Base-by-base conservation (phyloP, 345 rosid genomes). In the Leavenworthia alabamica region DNA sequence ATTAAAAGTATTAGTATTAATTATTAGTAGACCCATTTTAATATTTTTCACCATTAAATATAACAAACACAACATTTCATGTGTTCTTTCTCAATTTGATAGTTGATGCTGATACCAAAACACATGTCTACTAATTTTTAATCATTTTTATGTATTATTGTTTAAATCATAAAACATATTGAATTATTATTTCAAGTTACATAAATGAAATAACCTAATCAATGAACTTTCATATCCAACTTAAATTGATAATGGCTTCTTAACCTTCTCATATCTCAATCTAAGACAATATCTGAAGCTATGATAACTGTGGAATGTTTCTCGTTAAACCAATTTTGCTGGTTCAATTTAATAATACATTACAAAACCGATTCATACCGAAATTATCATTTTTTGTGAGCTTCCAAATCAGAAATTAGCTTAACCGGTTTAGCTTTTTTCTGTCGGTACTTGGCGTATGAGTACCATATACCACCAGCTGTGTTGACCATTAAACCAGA, bases 381-480 rank as follows among this genome's bases (percentile, higher is more conserved):
- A 11, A 19, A 44, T 16, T 17, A 13, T 73, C 78, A 82, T 71
- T 78, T 86, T 3, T 68, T 66, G 78, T 81, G 86, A 42, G 96
- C 88, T 73, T 86, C 96, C 22, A 83, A 32, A 58, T 84, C 96
- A 23, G 78, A 40, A 26, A 71, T 43, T 33, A 75, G 44, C 79
- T 76, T 91, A 19, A 70, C 74, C 51, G 80, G 73, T 76, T 82
- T 86, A 71, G 65, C 77, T 71, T 64, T 92, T 76, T 80, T 89
- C 71, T 86, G 95, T 71, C 59, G 80, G 69, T 86, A 92, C 79
- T 86, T 89, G 59, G 93, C 81, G 22, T 75, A 83, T 0, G 98
- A 89, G 77, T 92, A 92, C 96, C 98, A 92, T 36, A 92, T 71
- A 10, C 98, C 98, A 56, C 98, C 98, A 20, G 89, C 85, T 23